Conservation (phyloP, 495 filamentous ascomycete genomes). For the Trypethelium eluteriae region DNA sequence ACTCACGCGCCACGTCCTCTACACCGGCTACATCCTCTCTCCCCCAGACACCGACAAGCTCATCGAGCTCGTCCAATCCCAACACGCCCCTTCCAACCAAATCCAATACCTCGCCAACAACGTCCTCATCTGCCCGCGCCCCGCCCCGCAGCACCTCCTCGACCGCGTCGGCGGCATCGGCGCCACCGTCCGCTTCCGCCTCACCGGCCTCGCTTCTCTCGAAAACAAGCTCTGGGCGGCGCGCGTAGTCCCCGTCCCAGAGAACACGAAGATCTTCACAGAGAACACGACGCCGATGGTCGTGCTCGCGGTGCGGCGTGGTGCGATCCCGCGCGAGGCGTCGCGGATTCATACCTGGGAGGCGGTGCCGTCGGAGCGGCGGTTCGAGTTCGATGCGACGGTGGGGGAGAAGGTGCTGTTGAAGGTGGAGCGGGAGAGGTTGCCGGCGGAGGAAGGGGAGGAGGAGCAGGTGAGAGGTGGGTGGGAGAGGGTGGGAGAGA, state of each 20-base stretch:
- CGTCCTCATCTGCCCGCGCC: conserved; percentile 76
- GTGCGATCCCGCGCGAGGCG: conserved; percentile 70
- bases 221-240: conserved; percentile 84
- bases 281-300: conserved; percentile 49
- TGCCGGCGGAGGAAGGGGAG: conserved; percentile 46
- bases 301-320: conserved; percentile 43
- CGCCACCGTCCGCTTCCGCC: conserved; percentile 70
- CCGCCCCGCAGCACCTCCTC: conserved; percentile 58
- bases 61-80: conserved; percentile 56
- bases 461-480: conserved; percentile 28
- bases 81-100: conserved; percentile 53
- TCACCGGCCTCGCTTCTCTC: conserved; percentile 62
- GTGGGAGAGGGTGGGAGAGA: too few relatives aligned
- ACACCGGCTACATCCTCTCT: conserved; percentile 85
- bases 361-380: conserved; percentile 52
- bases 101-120: conserved; percentile 80
- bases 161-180: conserved; percentile 80
- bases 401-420: conserved; percentile 82
- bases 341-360: conserved; percentile 80
- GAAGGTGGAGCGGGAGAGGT: conserved; percentile 61
- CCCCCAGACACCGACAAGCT: conserved; percentile 60
- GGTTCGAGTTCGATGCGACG: conserved; percentile 63
- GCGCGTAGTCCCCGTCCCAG: conserved; percentile 50
- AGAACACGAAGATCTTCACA: conserved; percentile 56
- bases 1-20: conserved; percentile 83